Conservation (phyloP, 1,284 basidiomycete species). For the Schizophyllum amplum region DNA sequence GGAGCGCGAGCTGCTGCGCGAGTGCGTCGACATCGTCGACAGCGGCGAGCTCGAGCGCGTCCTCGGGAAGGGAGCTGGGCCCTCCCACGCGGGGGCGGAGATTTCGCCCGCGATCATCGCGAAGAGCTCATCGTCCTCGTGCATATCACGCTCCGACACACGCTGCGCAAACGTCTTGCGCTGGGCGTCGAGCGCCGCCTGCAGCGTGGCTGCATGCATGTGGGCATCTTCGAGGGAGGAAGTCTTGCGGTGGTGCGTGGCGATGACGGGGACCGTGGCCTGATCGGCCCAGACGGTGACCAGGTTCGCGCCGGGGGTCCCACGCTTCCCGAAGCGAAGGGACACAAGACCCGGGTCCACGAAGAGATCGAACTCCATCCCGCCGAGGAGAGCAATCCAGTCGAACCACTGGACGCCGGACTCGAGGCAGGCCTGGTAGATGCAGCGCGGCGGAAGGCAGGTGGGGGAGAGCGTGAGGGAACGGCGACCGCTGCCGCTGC, state of each 20-base stretch:
- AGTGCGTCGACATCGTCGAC: slow-evolving; percentile 63
- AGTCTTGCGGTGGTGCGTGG: slow-evolving; percentile 15
- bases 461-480: slow-evolving; percentile 65
- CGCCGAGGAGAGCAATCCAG: slow-evolving; percentile 63
- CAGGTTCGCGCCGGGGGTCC: slow-evolving; percentile 28
- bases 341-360: slow-evolving; percentile 71
- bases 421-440: slow-evolving; percentile 61
- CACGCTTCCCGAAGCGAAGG: slow-evolving; percentile 40
- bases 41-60: slow-evolving; percentile 48
- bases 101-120: slow-evolving; percentile 65
- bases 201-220: slow-evolving; percentile 7
- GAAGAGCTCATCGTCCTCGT: slow-evolving; percentile 66
- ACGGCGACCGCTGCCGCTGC: slow-evolving; percentile 60
- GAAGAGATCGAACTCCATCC: slow-evolving; percentile 66
- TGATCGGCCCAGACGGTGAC: slow-evolving; percentile 62
- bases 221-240: slow-evolving; percentile 29
- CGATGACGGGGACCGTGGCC: slow-evolving; percentile 20
- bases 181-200: slow-evolving; percentile 9
- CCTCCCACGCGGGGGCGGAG: slow-evolving; percentile 52
- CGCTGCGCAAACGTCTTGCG: slow-evolving; percentile 64
- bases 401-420: slow-evolving; percentile 68
- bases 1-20: slow-evolving; percentile 66
- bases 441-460: slow-evolving; percentile 56
- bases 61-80: slow-evolving; percentile 37
- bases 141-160: slow-evolving; percentile 55